Conservation (phyloP, 1,284 basidiomycete genomes). For the Prillingera fragicola region DNA sequence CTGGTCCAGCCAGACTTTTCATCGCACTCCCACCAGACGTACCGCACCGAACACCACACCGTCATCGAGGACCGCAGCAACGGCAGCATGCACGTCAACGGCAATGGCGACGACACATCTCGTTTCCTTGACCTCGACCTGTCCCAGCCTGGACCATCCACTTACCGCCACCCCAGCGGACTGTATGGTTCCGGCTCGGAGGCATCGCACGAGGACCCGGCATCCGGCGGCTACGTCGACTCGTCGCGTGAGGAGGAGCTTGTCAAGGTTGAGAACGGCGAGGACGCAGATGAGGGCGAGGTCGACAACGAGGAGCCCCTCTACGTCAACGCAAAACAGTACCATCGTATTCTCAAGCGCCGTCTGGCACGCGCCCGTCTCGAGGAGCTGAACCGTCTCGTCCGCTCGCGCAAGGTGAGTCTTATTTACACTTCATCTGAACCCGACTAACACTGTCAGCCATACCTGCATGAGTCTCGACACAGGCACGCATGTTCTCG, state of each 20-base stretch:
- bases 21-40: conserved; percentile 7
- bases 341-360: conserved; percentile 90
- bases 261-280: conserved; percentile 24
- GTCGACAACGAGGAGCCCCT: conserved; percentile 82
- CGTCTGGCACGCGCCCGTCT: conserved; percentile 78
- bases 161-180: conserved; percentile 16
- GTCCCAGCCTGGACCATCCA: conserved; percentile 29
- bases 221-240: conserved; percentile 5
- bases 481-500: conserved; percentile 97
- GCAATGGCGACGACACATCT: conserved; percentile 17
- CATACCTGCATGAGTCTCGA: conserved; percentile 92
- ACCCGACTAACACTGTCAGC: conserved; percentile 52
- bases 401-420: conserved; percentile 78
- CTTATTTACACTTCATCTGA: background rate
- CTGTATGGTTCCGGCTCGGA: conserved; percentile 14
- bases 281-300: conserved; percentile 21
- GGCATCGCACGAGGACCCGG: conserved; percentile 12
- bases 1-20: conserved; percentile 18
- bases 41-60: conserved; percentile 11
- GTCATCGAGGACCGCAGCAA: conserved; percentile 8
- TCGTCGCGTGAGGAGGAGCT: conserved; percentile 13
- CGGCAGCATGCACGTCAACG: conserved; percentile 4
- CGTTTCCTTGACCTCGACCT: conserved; percentile 33
- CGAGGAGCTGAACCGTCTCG: conserved; percentile 85
- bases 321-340: conserved; percentile 96